These are phyloP conservation scores for Mortierella sp. DNA, from an alignment of 371 early-diverging fungal species.

Conservation along the genomic window DNA sequence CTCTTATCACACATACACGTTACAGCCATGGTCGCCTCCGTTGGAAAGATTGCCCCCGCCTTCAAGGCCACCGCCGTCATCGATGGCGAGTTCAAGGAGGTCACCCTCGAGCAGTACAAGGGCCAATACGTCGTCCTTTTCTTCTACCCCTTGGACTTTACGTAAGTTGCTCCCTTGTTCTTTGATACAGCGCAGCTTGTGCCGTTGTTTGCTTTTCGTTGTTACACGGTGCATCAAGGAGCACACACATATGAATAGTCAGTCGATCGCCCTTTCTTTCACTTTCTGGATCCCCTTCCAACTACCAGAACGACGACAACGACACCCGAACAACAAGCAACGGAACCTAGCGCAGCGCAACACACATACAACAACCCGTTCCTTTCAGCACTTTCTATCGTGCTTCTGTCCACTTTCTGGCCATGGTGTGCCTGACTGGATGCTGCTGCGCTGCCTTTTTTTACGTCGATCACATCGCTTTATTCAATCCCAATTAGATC, in stretches of 20 bases:
- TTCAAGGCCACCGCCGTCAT: constrained; percentile 80
- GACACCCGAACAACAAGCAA: not conserved
- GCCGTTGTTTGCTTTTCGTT: not conserved
- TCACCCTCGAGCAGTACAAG: constrained; percentile 88
- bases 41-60: constrained; percentile 75
- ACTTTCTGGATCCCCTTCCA: not conserved
- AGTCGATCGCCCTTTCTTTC: not conserved
- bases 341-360: not conserved
- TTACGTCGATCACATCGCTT: not conserved
- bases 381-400: not conserved
- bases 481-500: not conserved
- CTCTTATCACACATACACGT: constrained; percentile 12
- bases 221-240: not conserved
- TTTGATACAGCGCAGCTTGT: not conserved
- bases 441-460: not conserved
- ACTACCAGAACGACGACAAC: not conserved
- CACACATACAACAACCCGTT: not conserved
- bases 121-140: constrained; percentile 86
- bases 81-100: constrained; percentile 79
- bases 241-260: not conserved
- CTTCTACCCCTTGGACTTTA: constrained; percentile 87
- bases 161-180: constrained; percentile 29
- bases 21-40: constrained; percentile 53
- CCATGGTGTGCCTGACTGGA: not conserved
- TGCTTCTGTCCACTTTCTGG: too few relatives aligned